These are phyloP conservation scores for Geotrichum citri-aurantii DNA, from an alignment of 1,139 yeast genomes.

Conservation along the genomic window DNA sequence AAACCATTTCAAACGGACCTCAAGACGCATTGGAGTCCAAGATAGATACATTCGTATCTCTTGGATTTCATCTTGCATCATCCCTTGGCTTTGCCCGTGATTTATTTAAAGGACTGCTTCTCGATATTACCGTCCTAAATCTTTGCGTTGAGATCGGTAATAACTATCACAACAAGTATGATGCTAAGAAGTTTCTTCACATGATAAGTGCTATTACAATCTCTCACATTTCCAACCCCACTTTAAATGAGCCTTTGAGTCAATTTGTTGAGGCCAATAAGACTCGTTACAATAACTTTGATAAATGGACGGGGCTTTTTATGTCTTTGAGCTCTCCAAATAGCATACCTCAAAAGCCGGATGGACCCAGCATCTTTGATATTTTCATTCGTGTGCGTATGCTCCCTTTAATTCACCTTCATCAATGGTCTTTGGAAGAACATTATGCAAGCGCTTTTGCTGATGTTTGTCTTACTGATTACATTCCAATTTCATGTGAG, in stretches of 20 bases:
- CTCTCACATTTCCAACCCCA: constrained; percentile 5
- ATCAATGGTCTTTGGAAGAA: constrained; percentile 7
- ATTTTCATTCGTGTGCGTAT: background rate
- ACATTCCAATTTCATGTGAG: constrained; percentile 7
- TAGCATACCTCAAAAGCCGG: background rate
- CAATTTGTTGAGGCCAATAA: background rate
- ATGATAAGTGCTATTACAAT: constrained; percentile 9
- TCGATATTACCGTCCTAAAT: constrained; percentile 1
- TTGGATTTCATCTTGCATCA: background rate
- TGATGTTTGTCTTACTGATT: constrained; percentile 2
- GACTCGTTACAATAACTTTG: background rate
- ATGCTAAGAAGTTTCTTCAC: background rate
- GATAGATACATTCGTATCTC: background rate
- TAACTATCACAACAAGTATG: background rate
- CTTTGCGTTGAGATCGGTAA: constrained; percentile 7
- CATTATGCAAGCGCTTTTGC: constrained; percentile 6
- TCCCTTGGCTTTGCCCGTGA: background rate
- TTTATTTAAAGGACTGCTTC: constrained; percentile 5
- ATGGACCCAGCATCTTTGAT: constrained; percentile 9
- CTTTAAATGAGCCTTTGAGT: background rate
- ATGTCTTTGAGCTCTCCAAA: constrained; percentile 2
- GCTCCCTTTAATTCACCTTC: constrained; percentile 8
- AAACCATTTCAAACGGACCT: background rate
- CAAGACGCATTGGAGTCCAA: background rate
- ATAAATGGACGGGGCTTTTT: constrained; percentile 9